Evolutionary conservation across 108 stramenopile genomes (phyloP).

Genomic region (Epithemia pelagica): DNA sequence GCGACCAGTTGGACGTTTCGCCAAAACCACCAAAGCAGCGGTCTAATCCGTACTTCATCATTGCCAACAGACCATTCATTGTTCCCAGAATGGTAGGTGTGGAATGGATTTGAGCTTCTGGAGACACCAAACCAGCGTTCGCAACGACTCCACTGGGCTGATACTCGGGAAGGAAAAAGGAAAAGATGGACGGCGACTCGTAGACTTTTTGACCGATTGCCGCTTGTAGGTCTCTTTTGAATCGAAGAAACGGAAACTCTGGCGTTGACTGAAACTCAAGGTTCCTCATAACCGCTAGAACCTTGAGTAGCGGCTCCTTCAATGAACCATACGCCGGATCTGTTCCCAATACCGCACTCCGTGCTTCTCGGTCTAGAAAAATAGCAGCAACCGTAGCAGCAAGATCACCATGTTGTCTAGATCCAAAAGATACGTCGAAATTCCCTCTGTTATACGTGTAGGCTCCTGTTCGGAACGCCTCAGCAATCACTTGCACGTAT

Average conservation of each 20-base stretch:
- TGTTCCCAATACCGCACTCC: slow-evolving; percentile 18
- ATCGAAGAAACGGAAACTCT: not conserved
- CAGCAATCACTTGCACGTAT: slow-evolving; percentile 21
- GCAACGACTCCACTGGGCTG: not conserved
- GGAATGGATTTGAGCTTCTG: slow-evolving; percentile 36
- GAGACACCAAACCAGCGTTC: slow-evolving; percentile 28
- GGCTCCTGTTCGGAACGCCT: slow-evolving; percentile 48
- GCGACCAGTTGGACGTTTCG: no score
- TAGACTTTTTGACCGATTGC: slow-evolving; percentile 38
- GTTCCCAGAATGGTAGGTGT: slow-evolving; percentile 5
- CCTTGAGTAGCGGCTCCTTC: slow-evolving; percentile 38
- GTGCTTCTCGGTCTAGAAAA: slow-evolving; percentile 32
- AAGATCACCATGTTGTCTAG: slow-evolving; percentile 33
- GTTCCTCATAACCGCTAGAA: slow-evolving; percentile 28
- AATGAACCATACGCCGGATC: slow-evolving; percentile 26
- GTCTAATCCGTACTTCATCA: no score
- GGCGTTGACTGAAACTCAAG: not conserved
- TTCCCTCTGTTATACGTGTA: slow-evolving; percentile 26
- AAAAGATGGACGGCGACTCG: slow-evolving; percentile 41
- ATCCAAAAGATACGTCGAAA: slow-evolving; percentile 20
- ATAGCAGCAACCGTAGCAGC: slow-evolving; percentile 36
- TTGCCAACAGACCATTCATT: slow-evolving; percentile 37
- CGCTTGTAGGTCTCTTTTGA: slow-evolving; percentile 10
- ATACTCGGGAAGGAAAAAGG: slow-evolving; percentile 40
- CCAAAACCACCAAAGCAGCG: no score